phyloP scores from a whole-genome alignment of 1,284 basidiomycete species.

The Rhodotorula sp. region DNA sequence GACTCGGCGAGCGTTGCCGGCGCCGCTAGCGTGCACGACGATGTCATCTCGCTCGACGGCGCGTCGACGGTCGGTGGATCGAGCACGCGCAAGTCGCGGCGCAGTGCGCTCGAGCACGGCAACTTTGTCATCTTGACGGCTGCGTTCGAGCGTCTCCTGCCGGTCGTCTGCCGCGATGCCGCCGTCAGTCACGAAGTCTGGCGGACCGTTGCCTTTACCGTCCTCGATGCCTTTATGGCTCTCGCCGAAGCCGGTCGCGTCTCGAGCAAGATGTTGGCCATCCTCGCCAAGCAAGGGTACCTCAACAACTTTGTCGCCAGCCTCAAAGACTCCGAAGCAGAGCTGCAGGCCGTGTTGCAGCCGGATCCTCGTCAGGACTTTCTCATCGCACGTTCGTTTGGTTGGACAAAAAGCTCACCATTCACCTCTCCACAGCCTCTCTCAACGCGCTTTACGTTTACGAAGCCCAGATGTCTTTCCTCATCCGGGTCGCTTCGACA shows the following conservation, averaged over 20 bases:
- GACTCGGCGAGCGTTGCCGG: constrained; percentile 11
- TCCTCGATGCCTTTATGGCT: constrained; percentile 69
- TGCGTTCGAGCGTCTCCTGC: constrained; percentile 66
- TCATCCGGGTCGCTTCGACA: constrained; percentile 78
- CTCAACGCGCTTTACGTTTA: constrained; percentile 91
- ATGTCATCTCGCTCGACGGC: constrained; percentile 39
- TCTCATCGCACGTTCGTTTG: too few relatives aligned
- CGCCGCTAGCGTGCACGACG: constrained; percentile 23
- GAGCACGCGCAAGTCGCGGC: constrained; percentile 7
- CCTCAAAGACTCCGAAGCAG: constrained; percentile 75
- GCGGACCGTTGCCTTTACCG: constrained; percentile 89
- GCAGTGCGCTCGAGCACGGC: constrained; percentile 39
- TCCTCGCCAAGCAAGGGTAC: constrained; percentile 73
- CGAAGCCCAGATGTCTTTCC: constrained; percentile 86
- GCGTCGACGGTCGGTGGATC: constrained; percentile 35
- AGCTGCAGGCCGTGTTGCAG: constrained; percentile 75
- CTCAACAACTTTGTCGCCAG: constrained; percentile 77
- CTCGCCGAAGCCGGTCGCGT: constrained; percentile 50
- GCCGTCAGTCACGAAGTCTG: constrained; percentile 93
- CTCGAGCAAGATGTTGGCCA: constrained; percentile 50
- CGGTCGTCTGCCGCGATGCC: constrained; percentile 80
- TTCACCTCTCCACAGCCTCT: constrained; percentile 59
- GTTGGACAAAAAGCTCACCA: neutral
- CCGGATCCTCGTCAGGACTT: constrained; percentile 73
- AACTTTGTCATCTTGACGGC: constrained; percentile 39